Evolutionary conservation across 2,329 filamentous ascomycete species (phyloP), one percentile per base, ranked within the genome.

Genomic region (Waltergamsia citrina): DNA sequence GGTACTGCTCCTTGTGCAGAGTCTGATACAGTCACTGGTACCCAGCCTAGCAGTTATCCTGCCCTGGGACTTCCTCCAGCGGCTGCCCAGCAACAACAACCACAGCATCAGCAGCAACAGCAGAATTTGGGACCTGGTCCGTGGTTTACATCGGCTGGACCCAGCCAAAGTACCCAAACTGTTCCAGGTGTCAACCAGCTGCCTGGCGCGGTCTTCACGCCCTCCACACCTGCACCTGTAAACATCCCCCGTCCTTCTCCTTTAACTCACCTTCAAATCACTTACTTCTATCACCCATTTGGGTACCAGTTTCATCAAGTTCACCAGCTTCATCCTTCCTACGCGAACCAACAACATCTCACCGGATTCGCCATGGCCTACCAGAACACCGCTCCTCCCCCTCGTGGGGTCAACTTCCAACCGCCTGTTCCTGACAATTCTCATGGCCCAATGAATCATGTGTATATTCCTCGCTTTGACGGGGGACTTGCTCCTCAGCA

Each of bases 371-470:
- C 43, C 41, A 60, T 59, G 58, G 56, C 53, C 38, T 68, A 69
- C 43, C 54, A 56, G 40, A 62, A 63, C 42, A 41, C 54, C n/a
- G 20, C 14, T n/a, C 48, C 44, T n/a, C 65, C 59, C 41, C 57
- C 60, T 27, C 47, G 47, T 31, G 67, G 66, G 35, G 49, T 69
- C 32, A 65, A 71, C 49, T 77, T 70, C 45, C 69, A 77, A 46
- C 74, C 74, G 1, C 72, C 69, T 19, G 69, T 74, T 12, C 70
- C 71, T 4, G 69, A 74, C 43, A 74, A 71, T 12, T 68, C 66
- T 28, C 62, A 65, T 47, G 74, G 74, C 4, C 65, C 70, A 3
- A 69, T 70, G 37, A 47, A 62, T 19, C 71, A 78, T 41, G 62
- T 63, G 15, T 78, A 75, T 43, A 54, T 69, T 34, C 73, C 74